Base-by-base conservation (phyloP, 78 protist genomes). In the Cyanophora paradoxa region DNA sequence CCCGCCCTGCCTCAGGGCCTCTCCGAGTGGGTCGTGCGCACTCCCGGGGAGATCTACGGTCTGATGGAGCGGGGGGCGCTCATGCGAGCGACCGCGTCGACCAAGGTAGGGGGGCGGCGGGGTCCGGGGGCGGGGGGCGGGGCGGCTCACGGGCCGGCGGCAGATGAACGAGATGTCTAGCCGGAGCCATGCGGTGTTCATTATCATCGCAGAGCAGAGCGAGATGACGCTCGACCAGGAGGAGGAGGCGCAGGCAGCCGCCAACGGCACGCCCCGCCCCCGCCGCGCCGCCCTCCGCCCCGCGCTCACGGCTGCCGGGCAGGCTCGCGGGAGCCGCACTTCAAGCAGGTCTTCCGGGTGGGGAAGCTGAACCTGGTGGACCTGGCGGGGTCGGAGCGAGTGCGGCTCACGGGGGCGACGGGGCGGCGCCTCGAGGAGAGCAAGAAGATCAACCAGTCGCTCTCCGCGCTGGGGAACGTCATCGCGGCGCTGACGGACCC, bases 311-410 rank as follows among this genome's bases (percentile, higher is more conserved):
- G 61, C 11, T 16, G 61, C 22, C 64, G 31, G 16, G 7, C 7
- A 58, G 64, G 31, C 31, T 30, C 19, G 36, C 8, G 20, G 13
- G 11, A 4, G 3, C 58, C 66, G 56, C 65, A 62, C 31, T 37
- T 16, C n/a, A n/a, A n/a, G n/a, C 30, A 16, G 59, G 39, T 22
- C 14, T 46, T 78, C 61, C 26, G 30, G n/a, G 79, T 82, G 26
- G 88, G 90, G 48, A 87, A 91, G 82, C 81, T 91, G 41, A 87
- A 87, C 64, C 72, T 90, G 36, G 94, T 90, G 30, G 94, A 90
- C 65, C 69, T 90, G 40, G 94, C 94, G 8, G 94, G 94, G 5
- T 78, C 84, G 22, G 86, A 86, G 74, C 83, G 86, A 36, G 76
- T 52, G 26, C 41, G 46, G 26, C 26, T 46, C 17, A 70, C 87